Base-by-base conservation (phyloP, 1,284 basidiomycete genomes). In the Papiliotrema flavescens region DNA sequence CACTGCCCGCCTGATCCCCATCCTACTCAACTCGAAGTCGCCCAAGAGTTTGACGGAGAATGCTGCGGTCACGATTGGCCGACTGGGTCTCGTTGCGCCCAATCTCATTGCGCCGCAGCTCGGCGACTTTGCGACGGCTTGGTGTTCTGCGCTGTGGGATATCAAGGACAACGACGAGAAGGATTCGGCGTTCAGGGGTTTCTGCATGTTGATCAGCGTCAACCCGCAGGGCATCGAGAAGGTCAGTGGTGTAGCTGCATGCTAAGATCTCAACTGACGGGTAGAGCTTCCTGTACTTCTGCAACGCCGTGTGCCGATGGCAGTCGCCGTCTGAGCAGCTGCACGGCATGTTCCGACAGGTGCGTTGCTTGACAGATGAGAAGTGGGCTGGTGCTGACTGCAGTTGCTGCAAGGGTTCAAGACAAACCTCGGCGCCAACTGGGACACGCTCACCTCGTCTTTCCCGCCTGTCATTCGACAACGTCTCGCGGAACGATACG, bases 101-200 rank as follows among this genome's bases (percentile, higher is more conserved):
- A 76, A 79, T 22, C 76, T 90, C 23, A 91, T 98, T 39, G 92
- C 95, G 15, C 93, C 93, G 28, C 88, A 94, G 67, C 80, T 98
- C 42, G 83, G 85, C 6, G 86, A 90, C 62, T 98, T 96, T 75
- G 91, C 93, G 9, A 89, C 92, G 74, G 86, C 88, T 11, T 99
- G 96, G 96, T 98, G 95, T 76, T 89, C 92, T 65, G 93, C 95
- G 8, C 78, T 99, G 54, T 94, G 94, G 77, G 96, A 98, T 75
- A 98, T 98, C 75, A 89, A 96, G 65, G 96, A 99, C 73, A 99
- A 98, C 70, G 95, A 98, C 66, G 96, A 99, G 80, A 99, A 98
- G 79, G 96, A 98, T 71, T 96, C 92, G n/a, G 96, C 96, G 5
- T 99, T 98, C 84, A 82, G 93, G 55, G 96, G 96, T 2, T 84